Evolutionary conservation across 306 rosid species (phyloP).

Genomic region (Bauhinia variegata): DNA sequence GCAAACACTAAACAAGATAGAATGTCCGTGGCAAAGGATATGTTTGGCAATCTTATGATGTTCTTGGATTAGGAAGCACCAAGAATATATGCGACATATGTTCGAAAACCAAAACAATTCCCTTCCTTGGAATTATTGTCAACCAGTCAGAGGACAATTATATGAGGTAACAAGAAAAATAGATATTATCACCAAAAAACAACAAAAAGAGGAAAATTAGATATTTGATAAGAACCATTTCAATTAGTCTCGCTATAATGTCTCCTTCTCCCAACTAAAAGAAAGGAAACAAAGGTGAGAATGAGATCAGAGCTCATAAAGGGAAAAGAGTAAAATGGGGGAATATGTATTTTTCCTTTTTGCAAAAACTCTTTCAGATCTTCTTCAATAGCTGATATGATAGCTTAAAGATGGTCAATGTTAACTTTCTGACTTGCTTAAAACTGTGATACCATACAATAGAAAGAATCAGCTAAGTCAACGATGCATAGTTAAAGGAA

Average conservation of each 20-base stretch:
- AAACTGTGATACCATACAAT: conserved; percentile 2
- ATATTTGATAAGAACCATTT: not conserved
- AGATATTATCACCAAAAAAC: too few species aligned
- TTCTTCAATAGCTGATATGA: not conserved
- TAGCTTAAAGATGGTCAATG: not conserved
- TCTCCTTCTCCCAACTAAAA: not conserved
- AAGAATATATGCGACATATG: not conserved
- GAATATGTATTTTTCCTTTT: not conserved
- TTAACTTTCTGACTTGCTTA: conserved; percentile 11
- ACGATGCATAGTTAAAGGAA: not conserved
- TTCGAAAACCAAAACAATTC: not conserved
- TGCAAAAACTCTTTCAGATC: not conserved
- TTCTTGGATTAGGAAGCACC: conserved; percentile 8
- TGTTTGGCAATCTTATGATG: not conserved
- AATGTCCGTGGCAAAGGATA: not conserved
- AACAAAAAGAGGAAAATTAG: too few species aligned
- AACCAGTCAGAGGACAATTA: not conserved
- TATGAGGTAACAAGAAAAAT: not conserved
- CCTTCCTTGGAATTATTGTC: not conserved
- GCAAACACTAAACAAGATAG: too few species aligned
- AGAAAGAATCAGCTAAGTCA: conserved; percentile 21
- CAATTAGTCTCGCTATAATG: not conserved
- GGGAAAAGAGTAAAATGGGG: not conserved
- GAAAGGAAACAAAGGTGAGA: not conserved
- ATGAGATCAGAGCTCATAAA: conserved; percentile 2